A percentile compares a stretch with the other conserved stretches of the same genome.
Evolutionary conservation across 805 yeast genomes (phyloP).

Genomic region (Yamadazyma phyllophila): DNA sequence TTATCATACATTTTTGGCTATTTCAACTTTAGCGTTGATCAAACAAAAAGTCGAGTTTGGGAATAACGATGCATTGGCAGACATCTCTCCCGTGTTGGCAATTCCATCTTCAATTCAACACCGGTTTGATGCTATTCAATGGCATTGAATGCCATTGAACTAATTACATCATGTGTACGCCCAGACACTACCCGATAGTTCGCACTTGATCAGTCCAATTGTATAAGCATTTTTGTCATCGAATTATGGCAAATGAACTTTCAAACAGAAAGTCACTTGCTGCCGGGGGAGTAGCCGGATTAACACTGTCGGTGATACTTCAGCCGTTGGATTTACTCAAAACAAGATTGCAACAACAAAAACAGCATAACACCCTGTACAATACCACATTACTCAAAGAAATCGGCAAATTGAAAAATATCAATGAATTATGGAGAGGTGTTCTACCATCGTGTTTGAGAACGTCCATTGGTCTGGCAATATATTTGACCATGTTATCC

Average conservation of each 20-base stretch:
- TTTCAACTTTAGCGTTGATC: conserved; percentile 38
- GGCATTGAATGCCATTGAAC: background rate
- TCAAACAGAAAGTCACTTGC: conserved; percentile 15
- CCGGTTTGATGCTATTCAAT: conserved; percentile 4
- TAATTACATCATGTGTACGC: background rate
- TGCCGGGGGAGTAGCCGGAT: conserved; percentile 76
- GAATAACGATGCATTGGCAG: conserved; percentile 12
- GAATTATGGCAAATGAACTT: conserved; percentile 13
- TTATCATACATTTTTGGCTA: conserved; percentile 60
- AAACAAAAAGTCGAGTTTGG: conserved; percentile 11
- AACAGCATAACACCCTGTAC: conserved; percentile 16
- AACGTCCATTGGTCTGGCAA: conserved; percentile 86
- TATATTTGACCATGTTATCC: conserved; percentile 76
- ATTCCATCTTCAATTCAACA: conserved; percentile 19
- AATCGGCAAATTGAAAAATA: conserved; percentile 38
- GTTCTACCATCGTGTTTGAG: conserved; percentile 87
- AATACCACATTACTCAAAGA: conserved; percentile 37
- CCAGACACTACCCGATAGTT: conserved; percentile 1
- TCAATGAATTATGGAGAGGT: conserved; percentile 81
- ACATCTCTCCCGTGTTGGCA: conserved; percentile 28
- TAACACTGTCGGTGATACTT: conserved; percentile 71
- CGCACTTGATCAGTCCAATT: background rate
- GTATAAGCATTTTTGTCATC: background rate
- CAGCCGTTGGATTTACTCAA: conserved; percentile 91
- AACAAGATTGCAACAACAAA: conserved; percentile 67